Evolutionary conservation across 805 yeast genomes (phyloP).

Genomic region (Candida khao-thaluensis): DNA sequence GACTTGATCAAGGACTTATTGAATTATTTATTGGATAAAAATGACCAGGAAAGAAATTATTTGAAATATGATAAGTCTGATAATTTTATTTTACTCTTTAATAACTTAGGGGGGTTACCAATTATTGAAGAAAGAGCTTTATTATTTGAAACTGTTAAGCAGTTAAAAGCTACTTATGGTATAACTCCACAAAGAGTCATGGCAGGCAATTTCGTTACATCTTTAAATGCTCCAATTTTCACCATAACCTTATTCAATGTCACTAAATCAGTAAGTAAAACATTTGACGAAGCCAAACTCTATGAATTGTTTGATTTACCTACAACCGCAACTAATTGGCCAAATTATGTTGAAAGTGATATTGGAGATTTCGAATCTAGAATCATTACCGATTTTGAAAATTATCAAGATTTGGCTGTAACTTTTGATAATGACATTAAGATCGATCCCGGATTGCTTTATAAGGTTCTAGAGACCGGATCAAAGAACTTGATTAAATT

Average conservation of each 20-base stretch:
- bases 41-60: constrained; percentile 28
- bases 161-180: constrained; percentile 23
- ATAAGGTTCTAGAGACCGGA: constrained; percentile 20
- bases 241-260: constrained; percentile 36
- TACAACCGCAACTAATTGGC: constrained; percentile 32
- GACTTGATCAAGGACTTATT: constrained; percentile 26
- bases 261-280: constrained; percentile 24
- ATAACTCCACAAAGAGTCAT: constrained; percentile 29
- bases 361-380: constrained; percentile 21
- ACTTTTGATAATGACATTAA: constrained; percentile 17
- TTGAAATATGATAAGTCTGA: constrained; percentile 28
- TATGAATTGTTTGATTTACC: constrained; percentile 30
- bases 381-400: constrained; percentile 25
- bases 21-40: constrained; percentile 23
- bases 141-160: constrained; percentile 22
- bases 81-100: constrained; percentile 28
- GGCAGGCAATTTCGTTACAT: constrained; percentile 33
- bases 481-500: constrained; percentile 27
- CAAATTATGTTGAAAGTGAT: constrained; percentile 18
- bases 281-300: constrained; percentile 20
- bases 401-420: constrained; percentile 21
- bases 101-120: constrained; percentile 40
- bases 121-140: constrained; percentile 31
- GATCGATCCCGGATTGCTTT: constrained; percentile 17
- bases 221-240: constrained; percentile 38